Conservation (phyloP, 106 monocot genomes). For the Dendrobium catenatum region DNA sequence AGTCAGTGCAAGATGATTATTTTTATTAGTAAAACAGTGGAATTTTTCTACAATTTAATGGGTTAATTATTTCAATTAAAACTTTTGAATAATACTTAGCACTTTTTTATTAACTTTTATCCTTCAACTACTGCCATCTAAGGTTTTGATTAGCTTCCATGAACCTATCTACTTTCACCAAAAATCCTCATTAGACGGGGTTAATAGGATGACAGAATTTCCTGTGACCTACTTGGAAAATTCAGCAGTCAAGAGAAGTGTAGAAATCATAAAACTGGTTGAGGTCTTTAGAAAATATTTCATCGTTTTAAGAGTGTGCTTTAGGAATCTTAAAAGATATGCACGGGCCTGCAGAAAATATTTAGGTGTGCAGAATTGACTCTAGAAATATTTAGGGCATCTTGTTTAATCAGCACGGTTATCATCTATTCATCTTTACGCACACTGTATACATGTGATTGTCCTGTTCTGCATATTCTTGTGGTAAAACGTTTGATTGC, state of each 20-base stretch:
- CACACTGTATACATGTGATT: neutral
- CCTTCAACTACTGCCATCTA: neutral
- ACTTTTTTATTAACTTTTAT: neutral
- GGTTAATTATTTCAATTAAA: neutral
- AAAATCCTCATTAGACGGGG: neutral
- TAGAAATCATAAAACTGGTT: neutral
- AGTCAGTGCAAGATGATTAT: too few relatives aligned
- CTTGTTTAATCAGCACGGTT: neutral
- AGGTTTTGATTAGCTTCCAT: neutral
- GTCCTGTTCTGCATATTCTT: neutral
- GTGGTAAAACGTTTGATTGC: neutral
- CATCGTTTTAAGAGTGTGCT: neutral
- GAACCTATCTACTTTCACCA: neutral
- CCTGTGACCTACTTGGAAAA: neutral
- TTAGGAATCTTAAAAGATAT: neutral
- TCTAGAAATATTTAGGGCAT: neutral
- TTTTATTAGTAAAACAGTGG: too few relatives aligned
- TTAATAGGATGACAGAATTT: neutral
- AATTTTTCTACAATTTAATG: too few relatives aligned
- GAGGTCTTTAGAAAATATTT: neutral
- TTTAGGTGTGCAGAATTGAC: neutral
- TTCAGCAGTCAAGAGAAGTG: neutral
- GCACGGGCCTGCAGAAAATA: neutral
- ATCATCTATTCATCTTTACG: constrained; percentile 1
- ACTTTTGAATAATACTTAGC: neutral